Evolutionary conservation across 2,329 filamentous ascomycete genomes (phyloP).

Genomic region (Pseudogymnoascus sp.): DNA sequence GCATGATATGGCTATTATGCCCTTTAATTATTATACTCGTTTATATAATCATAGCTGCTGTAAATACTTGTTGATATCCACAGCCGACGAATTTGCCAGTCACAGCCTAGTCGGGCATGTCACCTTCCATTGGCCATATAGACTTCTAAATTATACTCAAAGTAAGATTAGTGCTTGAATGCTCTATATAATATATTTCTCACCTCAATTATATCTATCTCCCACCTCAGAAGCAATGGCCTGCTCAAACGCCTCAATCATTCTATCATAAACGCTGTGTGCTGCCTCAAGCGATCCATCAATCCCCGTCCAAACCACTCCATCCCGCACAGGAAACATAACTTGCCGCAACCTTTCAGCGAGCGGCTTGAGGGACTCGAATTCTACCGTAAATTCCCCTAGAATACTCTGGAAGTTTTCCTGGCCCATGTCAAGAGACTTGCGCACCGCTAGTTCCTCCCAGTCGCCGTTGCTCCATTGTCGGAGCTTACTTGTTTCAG

Average conservation of each 20-base stretch:
- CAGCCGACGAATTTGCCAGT: no score
- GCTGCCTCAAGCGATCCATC: conserved; percentile 15
- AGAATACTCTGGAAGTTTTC: conserved; percentile 15
- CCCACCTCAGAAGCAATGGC: neutral
- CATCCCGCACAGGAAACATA: conserved; percentile 17
- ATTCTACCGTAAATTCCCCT: conserved; percentile 18
- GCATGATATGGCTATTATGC: neutral
- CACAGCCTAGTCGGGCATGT: no score
- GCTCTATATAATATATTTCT: neutral
- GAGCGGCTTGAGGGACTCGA: conserved; percentile 17
- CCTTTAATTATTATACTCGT: neutral
- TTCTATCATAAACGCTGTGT: conserved; percentile 16
- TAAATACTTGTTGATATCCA: no score
- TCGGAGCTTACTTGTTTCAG: conserved; percentile 17
- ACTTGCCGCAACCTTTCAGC: conserved; percentile 14
- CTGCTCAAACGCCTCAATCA: conserved; percentile 9
- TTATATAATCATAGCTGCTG: no score
- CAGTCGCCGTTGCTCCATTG: conserved; percentile 18
- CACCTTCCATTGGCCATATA: no score
- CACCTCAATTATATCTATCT: neutral
- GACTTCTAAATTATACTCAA: no score
- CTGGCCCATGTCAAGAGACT: conserved; percentile 17
- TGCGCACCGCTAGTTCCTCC: conserved; percentile 16
- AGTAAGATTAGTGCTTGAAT: neutral
- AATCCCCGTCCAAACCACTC: conserved; percentile 17